Evolutionary conservation across 768 basidiomycete genomes (phyloP).

Genomic region (Peribolospora baueri): DNA sequence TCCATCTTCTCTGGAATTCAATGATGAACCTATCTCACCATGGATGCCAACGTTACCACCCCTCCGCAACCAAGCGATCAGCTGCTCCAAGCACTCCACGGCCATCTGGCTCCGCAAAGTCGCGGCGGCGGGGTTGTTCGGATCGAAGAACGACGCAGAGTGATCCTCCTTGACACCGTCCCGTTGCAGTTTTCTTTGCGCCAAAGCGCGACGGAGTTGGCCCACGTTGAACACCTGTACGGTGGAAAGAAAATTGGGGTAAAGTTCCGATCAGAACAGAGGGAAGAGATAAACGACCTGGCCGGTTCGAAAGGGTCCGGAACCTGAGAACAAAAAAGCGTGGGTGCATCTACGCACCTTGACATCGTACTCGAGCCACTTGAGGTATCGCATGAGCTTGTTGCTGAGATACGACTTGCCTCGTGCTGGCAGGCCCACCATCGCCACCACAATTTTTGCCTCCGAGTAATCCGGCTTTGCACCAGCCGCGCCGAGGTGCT

Average conservation of each 20-base stretch:
- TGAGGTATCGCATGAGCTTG: conserved; percentile 80
- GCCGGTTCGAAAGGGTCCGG: not conserved
- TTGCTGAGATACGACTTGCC: conserved; percentile 98
- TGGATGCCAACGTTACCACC: conserved; percentile 90
- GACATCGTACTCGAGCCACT: conserved; percentile 98
- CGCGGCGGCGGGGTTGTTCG: conserved; percentile 53
- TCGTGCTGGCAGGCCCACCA: conserved; percentile 92
- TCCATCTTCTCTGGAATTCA: too few species aligned
- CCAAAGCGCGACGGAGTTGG: conserved; percentile 48
- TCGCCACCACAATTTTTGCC: conserved; percentile 91
- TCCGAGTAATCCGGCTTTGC: conserved; percentile 96
- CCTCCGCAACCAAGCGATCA: conserved; percentile 80
- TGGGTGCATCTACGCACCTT: conserved; percentile 30
- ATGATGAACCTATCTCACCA: conserved; percentile 28
- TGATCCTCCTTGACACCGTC: conserved; percentile 67
- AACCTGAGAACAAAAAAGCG: not conserved
- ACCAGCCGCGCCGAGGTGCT: conserved; percentile 25
- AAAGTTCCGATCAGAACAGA: not conserved
- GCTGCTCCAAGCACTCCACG: conserved; percentile 73
- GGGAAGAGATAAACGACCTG: not conserved
- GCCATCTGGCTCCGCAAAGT: conserved; percentile 57
- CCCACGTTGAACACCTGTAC: conserved; percentile 89
- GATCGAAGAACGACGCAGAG: conserved; percentile 69
- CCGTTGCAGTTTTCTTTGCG: not conserved
- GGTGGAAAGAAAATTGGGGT: not conserved